Base-by-base conservation (phyloP, 2,329 filamentous ascomycete species). In the Colletotrichum sidae region DNA sequence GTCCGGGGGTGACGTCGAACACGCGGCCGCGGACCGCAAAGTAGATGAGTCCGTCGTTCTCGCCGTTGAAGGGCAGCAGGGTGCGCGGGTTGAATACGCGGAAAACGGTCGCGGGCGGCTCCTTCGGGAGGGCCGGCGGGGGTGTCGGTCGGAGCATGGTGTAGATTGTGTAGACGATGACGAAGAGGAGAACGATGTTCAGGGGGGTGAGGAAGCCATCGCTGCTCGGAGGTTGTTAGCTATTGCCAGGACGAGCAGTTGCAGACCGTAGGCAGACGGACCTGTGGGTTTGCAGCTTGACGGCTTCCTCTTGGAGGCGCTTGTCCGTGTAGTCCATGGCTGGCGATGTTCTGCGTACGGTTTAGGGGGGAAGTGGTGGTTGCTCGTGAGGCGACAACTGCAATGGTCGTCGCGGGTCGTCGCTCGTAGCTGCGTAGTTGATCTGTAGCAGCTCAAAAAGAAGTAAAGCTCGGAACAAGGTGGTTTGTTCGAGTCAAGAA, bases 21-120 rank as follows among this genome's bases (percentile, higher is more conserved):
- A 98, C 90, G 55, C 89, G 89, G 56, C 96, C 94, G 46, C 93
- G 92, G 15, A 98, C 94, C n/a, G 93, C 92, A 53, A 99, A 87
- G 79, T 93, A 97, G 61, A 98, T 92, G 54, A 93, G 93, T 70
- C 81, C 83, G 72, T 85, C 86, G 73, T 92, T 85, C 59, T 84
- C 81, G 76, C 96, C 96, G 80, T 95, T 94, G 85, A 90, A 95
- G 38, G 93, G 92, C 37, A 93, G 86, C n/a, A 99, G 88, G 4
- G 92, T 93, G 46, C 82, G 89, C 33, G 92, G 92, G 12, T 90
- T 95, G 82, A 93, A 91, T 60, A 85, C 90, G 63, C 80, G 80
- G 83, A 91, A 91, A 71, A 92, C 86, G 70, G 83, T 80, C 56
- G 89, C 83, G 0, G 88, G 82, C 6, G 85, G 76, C 49, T 87